Base-by-base conservation (phyloP, 805 yeast genomes). In the Citeromyces nyonsensis region DNA sequence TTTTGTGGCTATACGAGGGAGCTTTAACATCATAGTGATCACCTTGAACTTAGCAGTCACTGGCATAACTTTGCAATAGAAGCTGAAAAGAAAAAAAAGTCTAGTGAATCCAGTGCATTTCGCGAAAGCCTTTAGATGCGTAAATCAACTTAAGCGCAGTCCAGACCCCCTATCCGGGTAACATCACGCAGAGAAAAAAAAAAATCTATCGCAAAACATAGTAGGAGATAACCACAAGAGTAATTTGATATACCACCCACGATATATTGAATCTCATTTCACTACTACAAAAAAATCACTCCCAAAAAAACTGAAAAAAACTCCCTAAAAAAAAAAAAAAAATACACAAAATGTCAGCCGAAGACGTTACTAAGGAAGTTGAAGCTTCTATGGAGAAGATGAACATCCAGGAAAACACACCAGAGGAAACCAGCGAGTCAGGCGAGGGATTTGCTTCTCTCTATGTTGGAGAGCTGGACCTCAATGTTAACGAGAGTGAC, bases 401-500 rank as follows among this genome's bases (percentile, higher is more conserved):
- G 39, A 42, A 36, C 15, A 25, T 35, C 13, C 37, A 35, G 22
- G 31, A 34, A 4, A 43, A 41, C 45, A 50, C 52, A 14, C 42
- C 56, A 14, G 57, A 50, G 36, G 46, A 46, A 35, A 43, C 58
- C 37, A 53, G 55, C 39, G 53, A 49, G 37, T 38, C 48, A 41
- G 63, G 72, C 35, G 77, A 69, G 49, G 59, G 69, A 38, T 64
- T 79, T 38, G 91, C 91, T 42, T 84, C 96, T 31, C 74, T 91
- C 48, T 91, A 91, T 63, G 97, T 91, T 53, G 97, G 98, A 53
- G 98, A 91, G 65, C 75, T 91, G 49, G 93, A 83, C 59, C 82
- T 86, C 42, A 57, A 80, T 30, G 94, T 91, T 47, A 81, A 84
- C 47, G 98, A 91, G 69, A 94, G 97, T 39, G 69, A 79, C 48